A percentile compares a stretch with the other conserved stretches of the same genome.
Evolutionary conservation across 2,329 filamentous ascomycete species (phyloP).

Genomic region (Canariomyces notabilis): DNA sequence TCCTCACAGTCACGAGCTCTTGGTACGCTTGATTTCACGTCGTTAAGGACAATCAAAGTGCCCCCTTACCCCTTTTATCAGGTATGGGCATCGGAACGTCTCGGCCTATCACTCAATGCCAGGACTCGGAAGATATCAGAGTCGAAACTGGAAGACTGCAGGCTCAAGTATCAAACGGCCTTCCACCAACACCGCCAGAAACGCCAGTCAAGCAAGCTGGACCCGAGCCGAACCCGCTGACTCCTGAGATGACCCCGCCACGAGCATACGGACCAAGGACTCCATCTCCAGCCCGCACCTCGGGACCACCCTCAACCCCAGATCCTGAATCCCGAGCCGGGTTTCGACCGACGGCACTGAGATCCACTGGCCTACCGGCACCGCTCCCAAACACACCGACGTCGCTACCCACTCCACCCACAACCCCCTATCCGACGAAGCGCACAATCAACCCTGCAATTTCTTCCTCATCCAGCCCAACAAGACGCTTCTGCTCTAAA

Average conservation of each 20-base stretch:
- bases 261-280: neutral
- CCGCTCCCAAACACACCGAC: too few species aligned
- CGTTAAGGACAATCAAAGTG: too few species aligned
- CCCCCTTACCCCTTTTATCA: too few species aligned
- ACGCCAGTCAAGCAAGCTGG: neutral
- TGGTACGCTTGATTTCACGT: too few species aligned
- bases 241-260: neutral
- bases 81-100: too few species aligned
- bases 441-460: neutral
- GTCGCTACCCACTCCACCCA: neutral
- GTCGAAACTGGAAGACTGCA: neutral
- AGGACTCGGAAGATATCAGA: too few species aligned
- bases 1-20: too few species aligned
- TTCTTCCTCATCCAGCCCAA: too few species aligned
- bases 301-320: neutral
- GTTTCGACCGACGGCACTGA: neutral
- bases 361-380: too few species aligned
- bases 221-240: neutral
- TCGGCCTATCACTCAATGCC: too few species aligned
- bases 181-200: neutral
- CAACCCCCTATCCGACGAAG: neutral
- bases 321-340: neutral
- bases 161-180: neutral
- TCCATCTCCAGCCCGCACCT: neutral
- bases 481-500: conserved; percentile 7